Base-by-base conservation (phyloP, 1,284 basidiomycete species). In the Marasmius fiardii region DNA sequence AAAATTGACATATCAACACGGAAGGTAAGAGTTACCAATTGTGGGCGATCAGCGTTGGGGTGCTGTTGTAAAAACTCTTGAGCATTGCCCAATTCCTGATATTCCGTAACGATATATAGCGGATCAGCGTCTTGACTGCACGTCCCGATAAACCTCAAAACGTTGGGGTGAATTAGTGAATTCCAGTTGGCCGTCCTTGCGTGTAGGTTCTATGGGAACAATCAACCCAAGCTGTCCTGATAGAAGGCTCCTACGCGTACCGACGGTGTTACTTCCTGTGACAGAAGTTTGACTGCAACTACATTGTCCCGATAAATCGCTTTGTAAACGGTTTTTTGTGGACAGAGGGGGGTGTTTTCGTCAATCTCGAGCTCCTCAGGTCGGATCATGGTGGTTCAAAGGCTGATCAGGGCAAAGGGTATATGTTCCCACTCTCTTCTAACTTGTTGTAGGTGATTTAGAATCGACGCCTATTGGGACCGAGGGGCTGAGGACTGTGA, bases 221-320 rank as follows among this genome's bases (percentile, higher is more conserved):
- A 33, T 44, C 24, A 12, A 24, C n/a, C 28, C 31, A 33, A 31
- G 28, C 28, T 31, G 28, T 10, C 28, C 28, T 4, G 28, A 31
- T 31, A 31, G 28, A 31, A 10, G 4, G 10, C n/a, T 31, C 10
- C 28, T 2, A 43, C 18, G 50, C 44, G 31, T 24, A 58, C 57
- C 28, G 55, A 37, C 20, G 28, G 20, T 26, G 41, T 26, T 3
- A 51, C 54, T 24, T 56, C 51, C 33, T 55, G 26, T 18, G 57
- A 28, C 16, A 58, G 26, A 11, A 56, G 23, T 20, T 55, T 58
- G 10, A 58, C 49, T 14, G 57, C 57, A 16, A 58, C 57, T 7
- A 53, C n/a, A 26, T 45, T 18, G 28, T 16, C 33, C 11, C 18
- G 28, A 18, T 34, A 26, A 10, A 26, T 53, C 14, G 41, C 43